Percentiles rank a stretch among this genome's conserved stretches.
Evolutionary conservation across 169 alveolate genomes (phyloP).

Genomic region (Miamiensis avidus): DNA sequence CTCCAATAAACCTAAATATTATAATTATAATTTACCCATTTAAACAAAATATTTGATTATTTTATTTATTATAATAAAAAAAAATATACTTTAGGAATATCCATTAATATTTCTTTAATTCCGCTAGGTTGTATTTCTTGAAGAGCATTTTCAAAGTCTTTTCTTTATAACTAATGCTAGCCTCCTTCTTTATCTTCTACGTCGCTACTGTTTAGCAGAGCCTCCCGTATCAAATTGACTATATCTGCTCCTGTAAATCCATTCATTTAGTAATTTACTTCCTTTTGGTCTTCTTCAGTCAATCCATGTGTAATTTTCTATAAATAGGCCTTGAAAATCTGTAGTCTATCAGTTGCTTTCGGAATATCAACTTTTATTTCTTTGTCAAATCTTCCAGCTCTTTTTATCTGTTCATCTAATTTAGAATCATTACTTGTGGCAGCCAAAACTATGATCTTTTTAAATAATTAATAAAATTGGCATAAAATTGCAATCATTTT

Average conservation of each 20-base stretch:
- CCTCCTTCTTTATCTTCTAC: conserved; percentile 39
- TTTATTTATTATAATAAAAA: neutral
- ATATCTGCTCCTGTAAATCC: conserved; percentile 72
- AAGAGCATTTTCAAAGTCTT: conserved; percentile 54
- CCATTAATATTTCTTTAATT: conserved; percentile 85
- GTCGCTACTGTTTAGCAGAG: neutral
- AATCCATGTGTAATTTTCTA: conserved; percentile 29
- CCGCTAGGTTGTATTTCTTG: conserved; percentile 71
- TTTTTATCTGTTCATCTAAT: conserved; percentile 92
- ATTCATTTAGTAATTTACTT: conserved; percentile 76
- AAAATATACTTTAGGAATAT: conserved; percentile 92
- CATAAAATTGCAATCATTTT: too few species aligned
- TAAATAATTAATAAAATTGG: neutral
- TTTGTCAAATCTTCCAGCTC: conserved; percentile 97
- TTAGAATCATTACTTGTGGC: conserved; percentile 91
- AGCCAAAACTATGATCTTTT: conserved; percentile 89
- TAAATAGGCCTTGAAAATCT: conserved; percentile 74
- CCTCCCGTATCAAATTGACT: conserved; percentile 5
- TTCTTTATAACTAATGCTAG: conserved; percentile 1
- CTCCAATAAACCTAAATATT: conserved; percentile 82
- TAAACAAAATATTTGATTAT: neutral
- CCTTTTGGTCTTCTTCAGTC: conserved; percentile 50
- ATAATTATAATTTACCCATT: neutral
- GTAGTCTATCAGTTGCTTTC: conserved; percentile 86
- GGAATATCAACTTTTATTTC: conserved; percentile 95